Percentiles rank a stretch among this genome's conserved stretches.
Conservation (phyloP, 2,329 filamentous ascomycete genomes). For the Scedosporium apiospermum region DNA sequence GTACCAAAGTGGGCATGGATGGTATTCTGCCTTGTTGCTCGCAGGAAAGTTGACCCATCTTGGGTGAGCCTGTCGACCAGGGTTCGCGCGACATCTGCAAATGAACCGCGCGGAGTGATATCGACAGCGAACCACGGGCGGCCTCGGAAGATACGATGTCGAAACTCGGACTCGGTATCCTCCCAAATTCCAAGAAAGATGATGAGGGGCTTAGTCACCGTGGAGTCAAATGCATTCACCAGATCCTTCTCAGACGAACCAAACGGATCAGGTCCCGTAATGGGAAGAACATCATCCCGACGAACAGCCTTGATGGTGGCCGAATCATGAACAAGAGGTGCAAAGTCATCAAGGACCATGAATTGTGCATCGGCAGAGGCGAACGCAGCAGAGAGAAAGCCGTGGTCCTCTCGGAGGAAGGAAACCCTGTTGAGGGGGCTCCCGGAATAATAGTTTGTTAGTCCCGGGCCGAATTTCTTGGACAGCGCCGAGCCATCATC, state of each 20-base stretch:
- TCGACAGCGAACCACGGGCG: conserved; percentile 85
- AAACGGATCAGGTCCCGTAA: conserved; percentile 68
- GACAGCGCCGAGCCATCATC: conserved; percentile 58
- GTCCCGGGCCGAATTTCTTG: conserved; percentile 68
- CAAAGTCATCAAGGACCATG: conserved; percentile 68
- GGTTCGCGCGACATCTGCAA: conserved; percentile 51
- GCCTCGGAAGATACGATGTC: conserved; percentile 64
- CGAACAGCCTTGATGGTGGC: conserved; percentile 57
- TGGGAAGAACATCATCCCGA: conserved; percentile 56
- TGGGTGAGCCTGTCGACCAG: conserved; percentile 31
- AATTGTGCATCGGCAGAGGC: conserved; percentile 58
- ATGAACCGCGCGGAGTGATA: conserved; percentile 60
- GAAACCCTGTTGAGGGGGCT: conserved; percentile 70
- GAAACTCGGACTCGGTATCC: conserved; percentile 33
- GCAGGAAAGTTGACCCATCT: conserved; percentile 55
- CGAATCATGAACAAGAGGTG: conserved; percentile 54
- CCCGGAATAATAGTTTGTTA: conserved; percentile 77
- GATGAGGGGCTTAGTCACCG: conserved; percentile 48
- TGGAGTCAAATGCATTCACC: conserved; percentile 65
- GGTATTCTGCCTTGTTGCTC: conserved; percentile 53
- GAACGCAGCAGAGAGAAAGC: conserved; percentile 61
- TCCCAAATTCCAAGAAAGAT: conserved; percentile 84
- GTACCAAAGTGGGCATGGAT: conserved; percentile 53
- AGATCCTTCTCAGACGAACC: conserved; percentile 60
- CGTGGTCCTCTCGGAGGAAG: conserved; percentile 62